Conservation (phyloP, 768 basidiomycete genomes). For the Lentinus tigrinus region DNA sequence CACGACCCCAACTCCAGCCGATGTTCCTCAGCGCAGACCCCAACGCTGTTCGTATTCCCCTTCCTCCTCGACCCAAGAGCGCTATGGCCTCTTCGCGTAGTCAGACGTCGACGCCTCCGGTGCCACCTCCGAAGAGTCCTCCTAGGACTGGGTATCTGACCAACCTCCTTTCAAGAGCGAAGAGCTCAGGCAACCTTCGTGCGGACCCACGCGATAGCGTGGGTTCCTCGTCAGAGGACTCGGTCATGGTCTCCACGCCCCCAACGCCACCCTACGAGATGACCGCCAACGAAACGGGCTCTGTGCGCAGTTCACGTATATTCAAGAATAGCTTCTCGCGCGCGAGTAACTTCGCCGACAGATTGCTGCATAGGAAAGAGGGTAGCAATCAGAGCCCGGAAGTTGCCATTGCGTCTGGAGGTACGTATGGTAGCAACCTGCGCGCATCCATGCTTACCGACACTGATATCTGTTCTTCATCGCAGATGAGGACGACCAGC, state of each 20-base stretch:
- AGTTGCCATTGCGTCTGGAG: slow-evolving; percentile 16
- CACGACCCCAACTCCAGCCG: slow-evolving; percentile 11
- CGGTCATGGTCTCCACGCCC: slow-evolving; percentile 58
- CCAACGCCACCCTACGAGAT: slow-evolving; percentile 41
- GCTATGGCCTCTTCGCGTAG: slow-evolving; percentile 1
- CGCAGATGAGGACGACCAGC: slow-evolving; percentile 16
- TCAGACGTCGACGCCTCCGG: slow-evolving; percentile 12
- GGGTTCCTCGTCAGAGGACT: slow-evolving; percentile 70
- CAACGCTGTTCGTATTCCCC: slow-evolving; percentile 11
- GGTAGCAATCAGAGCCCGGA: slow-evolving; percentile 15
- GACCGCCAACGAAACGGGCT: slow-evolving; percentile 27
- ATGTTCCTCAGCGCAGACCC: slow-evolving; percentile 17
- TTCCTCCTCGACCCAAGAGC: slow-evolving; percentile 14
- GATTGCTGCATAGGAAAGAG: slow-evolving; percentile 23
- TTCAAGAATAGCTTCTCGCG: slow-evolving; percentile 26
- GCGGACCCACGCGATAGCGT: slow-evolving; percentile 55
- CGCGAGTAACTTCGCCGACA: slow-evolving; percentile 26
- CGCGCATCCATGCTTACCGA: background rate
- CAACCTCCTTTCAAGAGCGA: slow-evolving; percentile 20
- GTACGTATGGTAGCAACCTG: slow-evolving; percentile 1
- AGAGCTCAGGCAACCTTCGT: slow-evolving; percentile 16
- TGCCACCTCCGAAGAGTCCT: slow-evolving; percentile 19
- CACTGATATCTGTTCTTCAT: background rate
- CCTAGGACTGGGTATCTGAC: slow-evolving; percentile 41
- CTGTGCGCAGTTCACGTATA: slow-evolving; percentile 34